phyloP scores from a whole-genome alignment of 1,139 yeast genomes.

The Sugiyamaella japonica region DNA sequence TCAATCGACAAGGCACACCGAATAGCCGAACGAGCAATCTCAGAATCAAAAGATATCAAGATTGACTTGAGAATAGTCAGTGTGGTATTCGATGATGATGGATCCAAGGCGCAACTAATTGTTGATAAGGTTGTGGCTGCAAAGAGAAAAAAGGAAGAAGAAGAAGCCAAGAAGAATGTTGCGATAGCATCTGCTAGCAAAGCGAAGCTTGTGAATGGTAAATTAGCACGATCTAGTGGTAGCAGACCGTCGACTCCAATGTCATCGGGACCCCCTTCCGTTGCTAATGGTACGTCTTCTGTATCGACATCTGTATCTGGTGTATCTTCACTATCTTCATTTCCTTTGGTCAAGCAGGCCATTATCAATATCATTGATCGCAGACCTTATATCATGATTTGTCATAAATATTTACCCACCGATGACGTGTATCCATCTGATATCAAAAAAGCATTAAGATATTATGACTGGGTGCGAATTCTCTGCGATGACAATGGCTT shows the following conservation, averaged over 20 bases:
- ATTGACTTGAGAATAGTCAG: conserved; percentile 39
- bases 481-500: conserved; percentile 65
- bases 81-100: conserved; percentile 41
- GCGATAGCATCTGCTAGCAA: background rate
- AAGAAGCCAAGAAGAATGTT: conserved; percentile 14
- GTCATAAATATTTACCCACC: conserved; percentile 55
- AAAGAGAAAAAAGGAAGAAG: conserved; percentile 10
- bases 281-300: background rate
- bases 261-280: conserved; percentile 1
- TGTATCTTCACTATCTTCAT: conserved; percentile 14
- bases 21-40: conserved; percentile 47
- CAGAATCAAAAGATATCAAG: conserved; percentile 36
- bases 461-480: conserved; percentile 65
- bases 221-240: background rate
- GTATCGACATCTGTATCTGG: background rate
- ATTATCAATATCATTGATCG: conserved; percentile 47
- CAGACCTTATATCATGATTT: conserved; percentile 58
- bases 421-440: conserved; percentile 54
- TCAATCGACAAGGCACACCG: conserved; percentile 53
- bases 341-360: conserved; percentile 9
- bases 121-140: conserved; percentile 26
- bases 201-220: conserved; percentile 1
- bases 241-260: conserved; percentile 6
- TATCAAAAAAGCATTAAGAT: conserved; percentile 52
- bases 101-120: conserved; percentile 33